Percentiles rank a stretch among this genome's conserved stretches.
Conservation (phyloP, 495 filamentous ascomycete species). For the Gamarada debralockiae region DNA sequence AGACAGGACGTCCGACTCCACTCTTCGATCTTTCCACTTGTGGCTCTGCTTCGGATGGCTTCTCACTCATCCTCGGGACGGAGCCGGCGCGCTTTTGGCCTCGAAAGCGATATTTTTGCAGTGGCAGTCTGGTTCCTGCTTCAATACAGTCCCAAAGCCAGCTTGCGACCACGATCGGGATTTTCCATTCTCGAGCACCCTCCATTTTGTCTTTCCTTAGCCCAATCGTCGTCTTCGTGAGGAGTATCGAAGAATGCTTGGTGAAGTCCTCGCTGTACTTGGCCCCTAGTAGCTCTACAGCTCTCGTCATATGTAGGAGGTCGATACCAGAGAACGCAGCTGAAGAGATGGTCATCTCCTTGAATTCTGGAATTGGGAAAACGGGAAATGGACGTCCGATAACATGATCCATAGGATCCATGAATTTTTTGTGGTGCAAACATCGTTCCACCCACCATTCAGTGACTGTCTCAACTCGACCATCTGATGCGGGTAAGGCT, state of each 20-base stretch:
- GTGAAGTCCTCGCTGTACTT: conserved; percentile 74
- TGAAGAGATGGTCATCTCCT: conserved; percentile 65
- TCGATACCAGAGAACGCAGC: conserved; percentile 84
- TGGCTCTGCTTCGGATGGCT: background rate
- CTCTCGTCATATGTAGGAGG: conserved; percentile 74
- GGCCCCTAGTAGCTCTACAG: conserved; percentile 71
- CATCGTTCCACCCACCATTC: conserved; percentile 94
- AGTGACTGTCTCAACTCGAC: conserved; percentile 51
- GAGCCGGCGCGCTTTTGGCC: conserved; percentile 8
- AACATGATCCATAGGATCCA: conserved; percentile 65
- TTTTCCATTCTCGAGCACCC: conserved; percentile 64
- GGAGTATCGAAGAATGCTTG: conserved; percentile 58
- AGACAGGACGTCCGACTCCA: background rate
- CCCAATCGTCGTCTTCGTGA: conserved; percentile 39
- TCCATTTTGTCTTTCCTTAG: conserved; percentile 74
- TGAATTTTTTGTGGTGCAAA: conserved; percentile 65
- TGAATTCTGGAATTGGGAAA: conserved; percentile 67
- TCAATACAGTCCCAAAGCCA: conserved; percentile 86
- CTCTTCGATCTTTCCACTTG: conserved; percentile 1
- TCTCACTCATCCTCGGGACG: conserved; percentile 3
- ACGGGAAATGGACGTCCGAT: conserved; percentile 69
- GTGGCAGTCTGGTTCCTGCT: conserved; percentile 45
- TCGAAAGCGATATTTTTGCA: conserved; percentile 31
- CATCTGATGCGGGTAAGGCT: conserved; percentile 9
- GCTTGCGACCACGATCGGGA: conserved; percentile 70